phyloP scores from a whole-genome alignment of 1,284 basidiomycete species.

The Cryptococcus amylolentus region DNA sequence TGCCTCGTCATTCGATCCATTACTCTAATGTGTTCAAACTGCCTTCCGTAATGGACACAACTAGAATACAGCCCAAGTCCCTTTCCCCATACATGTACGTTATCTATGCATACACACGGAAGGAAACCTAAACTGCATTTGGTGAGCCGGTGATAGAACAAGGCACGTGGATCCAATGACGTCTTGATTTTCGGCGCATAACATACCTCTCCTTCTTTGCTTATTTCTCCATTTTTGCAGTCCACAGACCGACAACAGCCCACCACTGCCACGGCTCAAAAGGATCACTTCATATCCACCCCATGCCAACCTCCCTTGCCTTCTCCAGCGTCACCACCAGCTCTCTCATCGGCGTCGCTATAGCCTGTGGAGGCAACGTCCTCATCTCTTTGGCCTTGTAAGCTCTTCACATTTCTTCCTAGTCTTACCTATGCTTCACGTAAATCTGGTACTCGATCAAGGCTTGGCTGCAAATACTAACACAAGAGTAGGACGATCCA shows the following conservation, averaged over 20 bases:
- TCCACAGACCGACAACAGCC: neutral
- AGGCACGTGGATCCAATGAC: too few species aligned
- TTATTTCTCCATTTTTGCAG: neutral
- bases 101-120: too few species aligned
- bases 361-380: constrained; percentile 79
- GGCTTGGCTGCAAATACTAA: neutral
- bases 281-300: neutral
- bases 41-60: too few species aligned
- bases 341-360: constrained; percentile 73
- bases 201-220: too few species aligned
- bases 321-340: constrained; percentile 26
- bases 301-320: neutral
- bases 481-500: constrained; percentile 61
- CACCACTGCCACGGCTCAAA: neutral
- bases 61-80: too few species aligned
- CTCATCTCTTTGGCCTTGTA: constrained; percentile 80
- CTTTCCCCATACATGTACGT: too few species aligned
- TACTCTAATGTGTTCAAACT: too few species aligned
- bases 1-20: too few species aligned
- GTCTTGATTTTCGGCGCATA: too few species aligned
- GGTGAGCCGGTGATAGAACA: too few species aligned
- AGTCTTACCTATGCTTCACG: neutral
- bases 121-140: too few species aligned
- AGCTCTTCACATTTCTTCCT: constrained; percentile 9
- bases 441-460: neutral